Base-by-base conservation (phyloP, 768 basidiomycete species). In the Suillus subluteus region DNA sequence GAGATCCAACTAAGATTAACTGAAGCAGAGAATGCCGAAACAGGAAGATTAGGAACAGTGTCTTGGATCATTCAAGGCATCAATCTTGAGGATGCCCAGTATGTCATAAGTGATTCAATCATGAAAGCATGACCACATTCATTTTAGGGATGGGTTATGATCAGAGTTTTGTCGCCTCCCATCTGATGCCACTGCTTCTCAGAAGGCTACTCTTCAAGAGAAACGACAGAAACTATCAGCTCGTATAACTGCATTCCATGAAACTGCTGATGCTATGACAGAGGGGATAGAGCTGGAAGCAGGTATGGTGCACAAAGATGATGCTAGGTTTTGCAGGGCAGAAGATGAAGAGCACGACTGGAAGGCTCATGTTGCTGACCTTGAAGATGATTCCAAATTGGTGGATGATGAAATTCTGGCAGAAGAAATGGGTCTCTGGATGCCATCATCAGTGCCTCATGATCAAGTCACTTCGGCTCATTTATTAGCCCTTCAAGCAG, bases 21-120 rank as follows among this genome's bases (percentile, higher is more conserved):
- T 4, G 62, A 38, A 38, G 30, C 26, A 7, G 56, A 41, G 21
- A 26, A 26, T 15, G 5, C 2, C 5, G 50, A 52, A 0, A 26
- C 26, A 46, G 44, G 7, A 46, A n/a, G 21, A 1, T 23, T 1
- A 4, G 50, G 61, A 52, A 15, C 50, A 6, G 13, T 52, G 2
- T 6, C 50, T 52, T 66, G 65, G 61, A 37, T 62, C 8, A 35
- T 66, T 16, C 50, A 35, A 7, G 61, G 65, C 15, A 62, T 66
- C 3, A 66, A 62, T 37, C 50, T 52, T 13, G 50, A 52, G 12
- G 23, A 52, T 4, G 26, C 23, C 13, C 50, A 52, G 50, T 66
- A 62, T 5, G 61, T 37, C 37, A 58, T 37, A n/a, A 26, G 40
- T 59, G 38, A 40, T n/a, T 37, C 6, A 37, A 37, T 4, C 6